A percentile compares a stretch with the other conserved stretches of the same genome.
phyloP scores from a whole-genome alignment of 108 stramenopile species.

The Skeletonema costatum region DNA sequence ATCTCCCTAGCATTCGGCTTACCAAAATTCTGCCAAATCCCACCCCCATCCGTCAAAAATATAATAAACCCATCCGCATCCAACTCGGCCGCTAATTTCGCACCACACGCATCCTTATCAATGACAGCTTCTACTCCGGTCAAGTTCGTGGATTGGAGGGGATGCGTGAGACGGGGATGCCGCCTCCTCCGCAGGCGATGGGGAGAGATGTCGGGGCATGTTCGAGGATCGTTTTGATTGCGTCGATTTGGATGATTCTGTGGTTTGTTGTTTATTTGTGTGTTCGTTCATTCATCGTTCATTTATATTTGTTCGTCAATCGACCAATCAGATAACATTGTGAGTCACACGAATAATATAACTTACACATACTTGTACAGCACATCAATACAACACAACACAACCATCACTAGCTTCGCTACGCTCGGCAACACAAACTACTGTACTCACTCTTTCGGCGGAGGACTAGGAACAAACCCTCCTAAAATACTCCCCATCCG shows the following conservation, averaged over 20 bases:
- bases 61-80: slow-evolving; percentile 84
- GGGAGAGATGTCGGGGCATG: slow-evolving; percentile 54
- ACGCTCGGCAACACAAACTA: no score
- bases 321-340: no score
- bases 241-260: slow-evolving; percentile 80
- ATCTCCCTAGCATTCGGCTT: slow-evolving; percentile 81
- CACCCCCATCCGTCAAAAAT: slow-evolving; percentile 85
- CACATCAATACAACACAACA: not conserved
- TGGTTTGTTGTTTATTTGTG: not conserved
- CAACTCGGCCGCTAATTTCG: slow-evolving; percentile 68
- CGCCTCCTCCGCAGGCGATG: slow-evolving; percentile 85
- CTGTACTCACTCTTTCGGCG: slow-evolving; percentile 56
- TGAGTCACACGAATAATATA: not conserved
- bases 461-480: slow-evolving; percentile 81
- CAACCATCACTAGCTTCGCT: not conserved
- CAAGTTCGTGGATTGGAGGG: slow-evolving; percentile 71
- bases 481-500: slow-evolving; percentile 84
- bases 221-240: slow-evolving; percentile 64
- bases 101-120: slow-evolving; percentile 74
- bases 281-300: not conserved
- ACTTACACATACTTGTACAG: no score
- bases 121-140: slow-evolving; percentile 85
- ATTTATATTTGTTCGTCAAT: not conserved
- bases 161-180: slow-evolving; percentile 75
- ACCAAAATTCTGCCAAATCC: slow-evolving; percentile 84